Conservation (phyloP, 2,329 filamentous ascomycete genomes). For the Clonostachys rosea region DNA sequence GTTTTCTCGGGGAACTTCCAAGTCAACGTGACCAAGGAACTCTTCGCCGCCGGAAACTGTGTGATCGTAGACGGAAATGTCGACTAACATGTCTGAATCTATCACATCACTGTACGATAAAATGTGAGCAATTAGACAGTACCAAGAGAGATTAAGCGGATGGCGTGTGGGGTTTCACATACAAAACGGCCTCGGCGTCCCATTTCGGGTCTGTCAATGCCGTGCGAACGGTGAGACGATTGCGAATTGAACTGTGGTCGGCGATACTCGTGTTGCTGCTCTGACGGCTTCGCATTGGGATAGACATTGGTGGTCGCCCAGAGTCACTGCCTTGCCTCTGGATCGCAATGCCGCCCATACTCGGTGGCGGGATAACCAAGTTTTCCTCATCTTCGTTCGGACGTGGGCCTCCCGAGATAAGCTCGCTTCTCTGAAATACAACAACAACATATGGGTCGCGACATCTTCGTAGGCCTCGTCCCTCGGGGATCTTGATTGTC, state of each 20-base stretch:
- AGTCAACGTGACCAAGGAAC: conserved; percentile 85
- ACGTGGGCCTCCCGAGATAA: conserved; percentile 84
- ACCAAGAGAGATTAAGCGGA: background rate
- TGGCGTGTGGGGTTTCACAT: conserved; percentile 33
- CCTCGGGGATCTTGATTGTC: conserved; percentile 83
- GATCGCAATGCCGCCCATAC: conserved; percentile 52
- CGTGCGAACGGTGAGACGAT: conserved; percentile 35
- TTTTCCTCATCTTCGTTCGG: conserved; percentile 57
- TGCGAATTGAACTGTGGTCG: conserved; percentile 57
- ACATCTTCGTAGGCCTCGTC: conserved; percentile 74
- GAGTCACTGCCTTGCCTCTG: conserved; percentile 74
- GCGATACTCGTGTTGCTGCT: conserved; percentile 88
- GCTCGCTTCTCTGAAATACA: conserved; percentile 94
- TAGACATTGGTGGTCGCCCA: conserved; percentile 79
- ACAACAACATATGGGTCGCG: conserved; percentile 93
- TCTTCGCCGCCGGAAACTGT: conserved; percentile 75
- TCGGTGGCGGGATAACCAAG: conserved; percentile 38
- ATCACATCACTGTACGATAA: conserved; percentile 73
- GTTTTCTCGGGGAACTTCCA: conserved; percentile 63
- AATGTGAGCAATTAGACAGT: conserved; percentile 1
- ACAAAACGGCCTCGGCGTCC: conserved; percentile 96
- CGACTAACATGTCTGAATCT: conserved; percentile 82
- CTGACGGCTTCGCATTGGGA: conserved; percentile 94
- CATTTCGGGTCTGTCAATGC: conserved; percentile 81
- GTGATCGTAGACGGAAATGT: conserved; percentile 90